Evolutionary conservation across 495 filamentous ascomycete species (phyloP), one percentile per base, ranked within the genome.

Genomic region (Penicillium herquei): DNA sequence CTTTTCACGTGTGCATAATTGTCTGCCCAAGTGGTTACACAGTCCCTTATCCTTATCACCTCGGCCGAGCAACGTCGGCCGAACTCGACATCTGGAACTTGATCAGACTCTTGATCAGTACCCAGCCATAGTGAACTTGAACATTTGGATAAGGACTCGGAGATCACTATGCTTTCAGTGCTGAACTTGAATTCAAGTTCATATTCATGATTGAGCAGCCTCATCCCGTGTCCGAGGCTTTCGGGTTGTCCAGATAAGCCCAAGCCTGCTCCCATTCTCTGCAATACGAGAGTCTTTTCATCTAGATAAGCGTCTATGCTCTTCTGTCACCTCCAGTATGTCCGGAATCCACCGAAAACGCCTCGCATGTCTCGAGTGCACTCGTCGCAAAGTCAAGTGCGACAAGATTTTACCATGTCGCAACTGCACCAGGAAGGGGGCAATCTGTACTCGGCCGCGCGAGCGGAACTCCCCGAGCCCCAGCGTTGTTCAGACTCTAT

Each of bases 341-440:
- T 49, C 49, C 34, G 55, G 55, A 2, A 54, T 62, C 33, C 46
- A 62, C 40, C 64, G 62, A 42, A 62, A 66, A 39, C 55, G 65
- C 11, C 56, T 70, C 18, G 55, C 64, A n/a, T 68, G 65, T 49
- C 54, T 57, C 7, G 60, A 70, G 48, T 68, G 65, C 42, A 70
- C 64, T 3, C 55, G 65, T 16, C 61, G 66, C 33, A 63, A 68
- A 53, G 61, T 68, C 33, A 63, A 65, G 31, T 70, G 61, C 16
- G 65, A 70, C 58, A 70, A 68, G 51, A 62, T 61, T 3, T 30
- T 65, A 7, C 63, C 63, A 12, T 66, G 65, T 59, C 58, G 63
- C 41, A 69, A 66, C 41, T 68, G 67, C 44, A 54, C 57, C 34
- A 52, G 54, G 16, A 67, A 64, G 33, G 52, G 56, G 11, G 52